Conservation (phyloP, 1,284 basidiomycete genomes). For the Cronartium ribicola region DNA sequence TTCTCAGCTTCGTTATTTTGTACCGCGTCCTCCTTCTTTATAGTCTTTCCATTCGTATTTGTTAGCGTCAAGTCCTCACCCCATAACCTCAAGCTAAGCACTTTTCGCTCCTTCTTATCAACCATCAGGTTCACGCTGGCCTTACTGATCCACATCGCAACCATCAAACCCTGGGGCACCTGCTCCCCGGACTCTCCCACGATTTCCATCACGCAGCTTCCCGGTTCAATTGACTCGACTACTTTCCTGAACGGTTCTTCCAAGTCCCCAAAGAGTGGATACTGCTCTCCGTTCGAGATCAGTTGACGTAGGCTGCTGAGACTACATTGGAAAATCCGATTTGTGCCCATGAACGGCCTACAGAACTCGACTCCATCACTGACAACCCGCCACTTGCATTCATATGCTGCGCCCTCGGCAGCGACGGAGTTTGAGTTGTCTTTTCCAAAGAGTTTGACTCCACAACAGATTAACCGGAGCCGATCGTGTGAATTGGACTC, state of each 20-base stretch:
- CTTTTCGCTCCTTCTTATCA: slow-evolving; percentile 91
- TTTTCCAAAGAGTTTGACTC: slow-evolving; percentile 69
- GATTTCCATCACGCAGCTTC: slow-evolving; percentile 38
- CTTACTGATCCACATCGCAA: slow-evolving; percentile 88
- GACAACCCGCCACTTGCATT: slow-evolving; percentile 63
- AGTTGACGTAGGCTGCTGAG: slow-evolving; percentile 64
- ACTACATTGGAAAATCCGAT: slow-evolving; percentile 62
- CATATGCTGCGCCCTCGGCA: slow-evolving; percentile 51
- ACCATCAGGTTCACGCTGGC: slow-evolving; percentile 81
- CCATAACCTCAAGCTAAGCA: slow-evolving; percentile 72
- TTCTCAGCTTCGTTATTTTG: too few relatives aligned
- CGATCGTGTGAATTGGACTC: slow-evolving; percentile 76
- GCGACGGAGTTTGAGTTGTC: slow-evolving; percentile 56
- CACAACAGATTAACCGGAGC: slow-evolving; percentile 81
- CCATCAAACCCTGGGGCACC: slow-evolving; percentile 55
- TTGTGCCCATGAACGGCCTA: slow-evolving; percentile 68
- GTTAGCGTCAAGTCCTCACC: slow-evolving; percentile 66
- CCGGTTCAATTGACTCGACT: slow-evolving; percentile 10
- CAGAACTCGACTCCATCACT: slow-evolving; percentile 79
- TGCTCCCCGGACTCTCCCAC: background rate
- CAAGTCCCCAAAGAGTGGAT: slow-evolving; percentile 56
- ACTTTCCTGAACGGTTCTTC: slow-evolving; percentile 15
- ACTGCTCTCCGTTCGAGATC: slow-evolving; percentile 63
- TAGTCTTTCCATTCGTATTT: slow-evolving; percentile 49
- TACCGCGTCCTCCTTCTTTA: background rate